Evolutionary conservation across 2,329 filamentous ascomycete genomes (phyloP).

Genomic region (Penicillium psychrosexuale): DNA sequence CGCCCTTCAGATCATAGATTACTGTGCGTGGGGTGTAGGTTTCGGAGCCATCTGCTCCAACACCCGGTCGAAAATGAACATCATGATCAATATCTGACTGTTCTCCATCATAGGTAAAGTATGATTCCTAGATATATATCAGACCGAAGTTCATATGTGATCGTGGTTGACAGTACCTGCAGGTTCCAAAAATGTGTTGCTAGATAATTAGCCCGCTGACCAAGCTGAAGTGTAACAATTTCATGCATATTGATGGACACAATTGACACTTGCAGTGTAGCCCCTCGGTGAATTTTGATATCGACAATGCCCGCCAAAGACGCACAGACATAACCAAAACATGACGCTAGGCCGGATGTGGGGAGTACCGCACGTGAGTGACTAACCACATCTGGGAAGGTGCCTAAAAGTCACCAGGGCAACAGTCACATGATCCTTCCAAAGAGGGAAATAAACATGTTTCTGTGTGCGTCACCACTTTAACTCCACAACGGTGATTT

Average conservation of each 20-base stretch:
- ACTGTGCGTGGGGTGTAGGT: constrained; percentile 89
- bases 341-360: constrained; percentile 8
- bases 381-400: constrained; percentile 5
- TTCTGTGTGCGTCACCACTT: constrained; percentile 30
- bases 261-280: background rate
- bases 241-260: constrained; percentile 68
- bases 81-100: constrained; percentile 73
- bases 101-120: constrained; percentile 81
- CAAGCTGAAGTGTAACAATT: constrained; percentile 89
- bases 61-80: constrained; percentile 80
- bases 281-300: constrained; percentile 8
- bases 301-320: constrained; percentile 3
- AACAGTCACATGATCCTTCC: constrained; percentile 32
- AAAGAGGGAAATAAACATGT: constrained; percentile 30
- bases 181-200: constrained; percentile 98
- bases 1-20: constrained; percentile 92
- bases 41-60: constrained; percentile 78
- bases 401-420: constrained; percentile 24
- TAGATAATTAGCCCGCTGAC: constrained; percentile 87
- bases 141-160: background rate
- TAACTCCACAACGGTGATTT: constrained; percentile 23
- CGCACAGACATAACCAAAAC: constrained; percentile 17
- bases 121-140: constrained; percentile 69
- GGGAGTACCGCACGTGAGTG: constrained; percentile 21
- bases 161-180: constrained; percentile 58